Conservation (phyloP, 78 protist genomes). For the Dictyostelium firmibasis region DNA sequence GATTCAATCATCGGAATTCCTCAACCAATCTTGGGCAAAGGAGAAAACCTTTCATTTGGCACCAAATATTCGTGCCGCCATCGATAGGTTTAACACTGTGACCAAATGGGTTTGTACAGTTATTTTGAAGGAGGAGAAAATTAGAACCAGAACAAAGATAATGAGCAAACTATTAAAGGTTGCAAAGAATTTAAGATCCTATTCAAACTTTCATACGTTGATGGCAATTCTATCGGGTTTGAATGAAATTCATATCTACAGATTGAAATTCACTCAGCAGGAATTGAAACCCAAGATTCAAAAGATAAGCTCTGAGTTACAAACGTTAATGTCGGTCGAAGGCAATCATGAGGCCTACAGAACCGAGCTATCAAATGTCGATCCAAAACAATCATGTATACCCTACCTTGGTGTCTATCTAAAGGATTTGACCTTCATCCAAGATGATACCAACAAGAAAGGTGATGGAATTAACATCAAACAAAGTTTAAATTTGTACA, state of each 20-base stretch:
- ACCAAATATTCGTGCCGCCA: slow-evolving; percentile 67
- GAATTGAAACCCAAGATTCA: slow-evolving; percentile 68
- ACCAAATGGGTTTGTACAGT: slow-evolving; percentile 75
- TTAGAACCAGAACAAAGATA: slow-evolving; percentile 26
- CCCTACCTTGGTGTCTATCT: slow-evolving; percentile 75
- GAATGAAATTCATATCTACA: slow-evolving; percentile 34
- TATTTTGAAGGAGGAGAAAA: slow-evolving; percentile 63
- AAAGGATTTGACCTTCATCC: slow-evolving; percentile 67
- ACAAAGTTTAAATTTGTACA: slow-evolving; percentile 54
- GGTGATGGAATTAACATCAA: slow-evolving; percentile 40
- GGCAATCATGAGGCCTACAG: slow-evolving; percentile 77
- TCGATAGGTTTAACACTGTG: slow-evolving; percentile 49
- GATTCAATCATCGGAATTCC: slow-evolving; percentile 74
- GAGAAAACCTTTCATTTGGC: slow-evolving; percentile 64
- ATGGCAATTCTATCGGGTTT: slow-evolving; percentile 78
- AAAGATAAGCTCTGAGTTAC: slow-evolving; percentile 37
- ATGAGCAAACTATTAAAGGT: slow-evolving; percentile 69
- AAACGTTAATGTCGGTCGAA: slow-evolving; percentile 70
- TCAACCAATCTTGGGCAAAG: slow-evolving; percentile 77
- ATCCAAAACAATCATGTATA: slow-evolving; percentile 59
- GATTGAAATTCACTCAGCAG: slow-evolving; percentile 29
- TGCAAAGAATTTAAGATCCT: slow-evolving; percentile 33
- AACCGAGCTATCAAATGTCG: slow-evolving; percentile 10
- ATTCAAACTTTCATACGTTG: slow-evolving; percentile 46
- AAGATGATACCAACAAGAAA: slow-evolving; percentile 29